Percentiles rank a stretch among this genome's conserved stretches.
These are phyloP conservation scores for Zygotorulaspora chibaensis DNA, from an alignment of 805 yeast genomes.

Conservation along the genomic window DNA sequence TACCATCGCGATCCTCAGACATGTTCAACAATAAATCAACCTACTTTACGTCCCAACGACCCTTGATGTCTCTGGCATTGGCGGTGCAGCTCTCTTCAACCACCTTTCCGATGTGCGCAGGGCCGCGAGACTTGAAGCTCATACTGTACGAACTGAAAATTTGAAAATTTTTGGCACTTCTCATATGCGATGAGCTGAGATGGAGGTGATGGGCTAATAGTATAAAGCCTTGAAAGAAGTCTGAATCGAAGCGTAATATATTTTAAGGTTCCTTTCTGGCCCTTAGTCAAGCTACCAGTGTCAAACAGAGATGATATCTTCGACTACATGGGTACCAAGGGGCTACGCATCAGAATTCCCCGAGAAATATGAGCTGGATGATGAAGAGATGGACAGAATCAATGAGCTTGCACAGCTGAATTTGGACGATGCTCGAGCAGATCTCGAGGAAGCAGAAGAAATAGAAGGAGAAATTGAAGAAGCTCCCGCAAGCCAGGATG, in stretches of 20 bases:
- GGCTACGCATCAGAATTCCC: constrained; percentile 95
- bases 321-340: constrained; percentile 93
- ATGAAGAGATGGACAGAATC: constrained; percentile 89
- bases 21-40: constrained; percentile 3
- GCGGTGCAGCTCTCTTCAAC: too few species aligned
- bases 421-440: constrained; percentile 69
- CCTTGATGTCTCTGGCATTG: neutral
- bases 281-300: neutral
- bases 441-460: constrained; percentile 46
- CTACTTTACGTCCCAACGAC: neutral
- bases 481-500: constrained; percentile 18
- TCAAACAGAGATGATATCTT: constrained; percentile 59
- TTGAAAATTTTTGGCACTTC: constrained; percentile 13
- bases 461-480: constrained; percentile 30
- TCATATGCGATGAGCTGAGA: constrained; percentile 15
- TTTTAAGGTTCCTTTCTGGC: too few species aligned
- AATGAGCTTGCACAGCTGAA: constrained; percentile 79
- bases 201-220: too few species aligned
- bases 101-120: neutral
- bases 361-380: constrained; percentile 79
- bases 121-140: neutral
- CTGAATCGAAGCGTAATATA: too few species aligned
- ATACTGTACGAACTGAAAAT: constrained; percentile 10
- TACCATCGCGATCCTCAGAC: constrained; percentile 24
- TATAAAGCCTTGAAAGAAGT: too few species aligned